Evolutionary conservation across 2,329 filamentous ascomycete species (phyloP).

Genomic region (Colletotrichum godetiae): DNA sequence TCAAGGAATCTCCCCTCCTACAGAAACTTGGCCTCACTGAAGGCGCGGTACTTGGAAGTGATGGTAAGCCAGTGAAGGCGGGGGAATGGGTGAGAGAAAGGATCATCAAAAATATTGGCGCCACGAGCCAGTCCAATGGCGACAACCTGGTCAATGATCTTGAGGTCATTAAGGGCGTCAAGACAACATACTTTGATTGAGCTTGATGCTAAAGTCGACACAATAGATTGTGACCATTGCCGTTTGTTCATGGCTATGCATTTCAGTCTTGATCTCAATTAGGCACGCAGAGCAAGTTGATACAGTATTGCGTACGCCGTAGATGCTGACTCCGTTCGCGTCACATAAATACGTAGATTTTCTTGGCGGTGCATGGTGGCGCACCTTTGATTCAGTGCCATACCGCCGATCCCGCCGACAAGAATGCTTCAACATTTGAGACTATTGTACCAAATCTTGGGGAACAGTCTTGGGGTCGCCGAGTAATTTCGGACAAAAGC

Average conservation of each 20-base stretch:
- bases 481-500: too few relatives aligned
- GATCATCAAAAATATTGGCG: slow-evolving; percentile 39
- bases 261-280: too few relatives aligned
- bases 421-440: too few relatives aligned
- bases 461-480: background rate
- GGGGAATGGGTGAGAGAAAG: slow-evolving; percentile 45
- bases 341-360: background rate
- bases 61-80: slow-evolving; percentile 42
- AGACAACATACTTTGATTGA: slow-evolving; percentile 33
- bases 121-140: slow-evolving; percentile 18
- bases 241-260: too few relatives aligned
- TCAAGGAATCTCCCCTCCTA: slow-evolving; percentile 44
- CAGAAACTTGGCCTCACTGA: slow-evolving; percentile 43
- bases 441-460: background rate
- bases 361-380: background rate
- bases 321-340: background rate
- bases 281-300: background rate
- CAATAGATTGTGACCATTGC: background rate
- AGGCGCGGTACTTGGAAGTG: slow-evolving; percentile 30
- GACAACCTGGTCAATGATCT: slow-evolving; percentile 34
- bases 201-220: background rate
- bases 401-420: too few relatives aligned
- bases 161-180: slow-evolving; percentile 34
- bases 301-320: fast-evolving
- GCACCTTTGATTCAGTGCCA: too few relatives aligned